phyloP scores from a whole-genome alignment of 176 grass and related monocot species.

The Rhynchospora tenuis region DNA sequence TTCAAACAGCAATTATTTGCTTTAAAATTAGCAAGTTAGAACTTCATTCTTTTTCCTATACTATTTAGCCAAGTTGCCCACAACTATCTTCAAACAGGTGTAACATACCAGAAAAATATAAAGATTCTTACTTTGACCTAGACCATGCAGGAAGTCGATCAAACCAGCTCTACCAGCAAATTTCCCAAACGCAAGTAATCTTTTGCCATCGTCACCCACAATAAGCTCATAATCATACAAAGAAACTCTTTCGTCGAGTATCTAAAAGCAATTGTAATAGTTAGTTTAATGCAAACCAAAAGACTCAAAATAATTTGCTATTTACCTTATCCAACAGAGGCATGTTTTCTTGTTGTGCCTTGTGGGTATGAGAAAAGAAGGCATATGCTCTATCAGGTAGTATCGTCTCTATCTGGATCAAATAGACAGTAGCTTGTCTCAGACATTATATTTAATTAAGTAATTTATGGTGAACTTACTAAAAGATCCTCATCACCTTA shows the following conservation, averaged over 20 bases:
- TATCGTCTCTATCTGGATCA: constrained; percentile 72
- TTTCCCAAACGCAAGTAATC: constrained; percentile 85
- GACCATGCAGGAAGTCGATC: constrained; percentile 92
- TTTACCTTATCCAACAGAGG: constrained; percentile 80
- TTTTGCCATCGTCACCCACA: constrained; percentile 68
- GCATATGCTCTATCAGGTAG: constrained; percentile 72
- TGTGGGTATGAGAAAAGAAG: constrained; percentile 96
- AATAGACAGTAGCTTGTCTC: background rate
- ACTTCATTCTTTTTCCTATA: no score
- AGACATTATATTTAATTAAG: background rate
- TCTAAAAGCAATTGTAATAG: constrained; percentile 34
- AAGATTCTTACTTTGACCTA: constrained; percentile 69
- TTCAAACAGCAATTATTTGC: no score
- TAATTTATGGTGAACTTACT: background rate
- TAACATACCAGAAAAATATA: background rate
- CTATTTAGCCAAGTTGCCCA: no score
- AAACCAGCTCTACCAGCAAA: constrained; percentile 95
- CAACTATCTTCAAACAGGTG: background rate
- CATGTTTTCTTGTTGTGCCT: constrained; percentile 93
- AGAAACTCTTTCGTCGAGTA: constrained; percentile 79
- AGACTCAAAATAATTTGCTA: background rate
- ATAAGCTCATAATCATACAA: constrained; percentile 93
- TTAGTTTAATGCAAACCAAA: constrained; percentile 15
- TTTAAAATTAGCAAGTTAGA: no score
- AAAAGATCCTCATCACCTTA: background rate